Conservation (phyloP, 768 basidiomycete species). For the Lactarius pseudohatsudake region DNA sequence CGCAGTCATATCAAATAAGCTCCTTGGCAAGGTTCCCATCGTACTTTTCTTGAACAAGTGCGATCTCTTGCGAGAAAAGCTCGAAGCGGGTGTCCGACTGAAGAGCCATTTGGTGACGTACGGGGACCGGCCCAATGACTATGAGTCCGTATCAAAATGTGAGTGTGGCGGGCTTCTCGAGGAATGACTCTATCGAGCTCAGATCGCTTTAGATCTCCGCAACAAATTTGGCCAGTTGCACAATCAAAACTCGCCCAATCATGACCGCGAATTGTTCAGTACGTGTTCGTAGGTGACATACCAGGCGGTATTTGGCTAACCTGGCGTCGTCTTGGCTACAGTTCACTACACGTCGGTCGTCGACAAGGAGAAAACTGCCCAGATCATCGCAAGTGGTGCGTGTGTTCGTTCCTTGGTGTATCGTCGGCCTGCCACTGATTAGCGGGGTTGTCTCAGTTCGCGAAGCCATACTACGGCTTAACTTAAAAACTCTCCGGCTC, state of each 20-base stretch:
- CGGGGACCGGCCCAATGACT: conserved; percentile 76
- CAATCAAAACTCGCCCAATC: conserved; percentile 65
- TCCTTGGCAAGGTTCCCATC: conserved; percentile 72
- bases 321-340: conserved; percentile 34
- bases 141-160: conserved; percentile 75
- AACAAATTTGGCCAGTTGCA: conserved; percentile 72
- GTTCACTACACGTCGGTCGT: conserved; percentile 81
- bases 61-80: conserved; percentile 75
- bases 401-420: conserved; percentile 7
- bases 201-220: conserved; percentile 55
- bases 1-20: conserved; percentile 65
- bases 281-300: conserved; percentile 32
- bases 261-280: conserved; percentile 73
- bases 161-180: conserved; percentile 28
- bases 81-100: conserved; percentile 72
- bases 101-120: conserved; percentile 70
- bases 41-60: conserved; percentile 82
- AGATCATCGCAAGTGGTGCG: conserved; percentile 72
- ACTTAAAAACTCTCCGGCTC: conserved; percentile 59
- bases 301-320: conserved; percentile 4
- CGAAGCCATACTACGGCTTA: conserved; percentile 57
- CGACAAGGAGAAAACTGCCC: conserved; percentile 71
- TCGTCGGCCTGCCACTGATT: background rate
- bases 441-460: conserved; percentile 46
- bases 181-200: background rate